Evolutionary conservation across 306 rosid genomes (phyloP).

Genomic region (Gastrolobium bilobum): DNA sequence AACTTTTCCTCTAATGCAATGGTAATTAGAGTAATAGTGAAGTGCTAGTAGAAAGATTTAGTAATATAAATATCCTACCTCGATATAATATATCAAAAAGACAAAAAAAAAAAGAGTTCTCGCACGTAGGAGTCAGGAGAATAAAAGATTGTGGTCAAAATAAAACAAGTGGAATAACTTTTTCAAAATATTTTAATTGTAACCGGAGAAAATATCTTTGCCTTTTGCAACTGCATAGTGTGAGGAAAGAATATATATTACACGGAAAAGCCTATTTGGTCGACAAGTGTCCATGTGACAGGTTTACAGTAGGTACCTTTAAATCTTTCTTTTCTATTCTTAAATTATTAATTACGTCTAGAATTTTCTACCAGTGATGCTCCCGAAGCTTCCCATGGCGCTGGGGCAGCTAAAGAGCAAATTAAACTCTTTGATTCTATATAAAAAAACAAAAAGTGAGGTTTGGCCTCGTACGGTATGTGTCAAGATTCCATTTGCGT

Average conservation of each 20-base stretch:
- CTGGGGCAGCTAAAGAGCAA: background rate
- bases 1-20: no score
- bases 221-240: background rate
- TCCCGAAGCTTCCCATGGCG: background rate
- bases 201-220: conserved; percentile 28
- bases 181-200: background rate
- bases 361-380: background rate
- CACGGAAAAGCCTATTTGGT: background rate
- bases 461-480: background rate
- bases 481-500: no score
- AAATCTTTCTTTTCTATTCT: background rate
- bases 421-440: background rate
- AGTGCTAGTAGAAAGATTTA: no score
- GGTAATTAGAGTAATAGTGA: no score
- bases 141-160: background rate
- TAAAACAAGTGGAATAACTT: background rate
- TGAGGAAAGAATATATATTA: background rate
- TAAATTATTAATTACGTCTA: background rate
- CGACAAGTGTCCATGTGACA: conserved; percentile 30
- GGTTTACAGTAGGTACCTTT: background rate
- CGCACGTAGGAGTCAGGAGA: no score
- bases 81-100: no score
- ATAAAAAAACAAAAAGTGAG: background rate
- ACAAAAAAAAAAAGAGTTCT: no score
- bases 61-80: no score